Base-by-base conservation (phyloP, 2,329 filamentous ascomycete genomes). In the Colletotrichum lupini region DNA sequence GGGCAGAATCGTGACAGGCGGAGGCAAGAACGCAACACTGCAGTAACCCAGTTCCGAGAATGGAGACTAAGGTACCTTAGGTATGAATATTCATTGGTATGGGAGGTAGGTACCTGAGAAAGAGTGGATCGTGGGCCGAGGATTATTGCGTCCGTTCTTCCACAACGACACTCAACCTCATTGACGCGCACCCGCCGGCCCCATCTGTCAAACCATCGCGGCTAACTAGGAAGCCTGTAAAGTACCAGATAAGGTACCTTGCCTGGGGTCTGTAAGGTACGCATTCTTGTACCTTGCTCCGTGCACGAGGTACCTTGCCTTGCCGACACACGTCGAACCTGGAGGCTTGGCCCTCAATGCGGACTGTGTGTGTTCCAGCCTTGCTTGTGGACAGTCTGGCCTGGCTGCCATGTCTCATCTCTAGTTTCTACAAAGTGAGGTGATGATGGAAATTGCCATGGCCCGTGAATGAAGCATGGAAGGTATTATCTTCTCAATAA, bases 151-250 rank as follows among this genome's bases (percentile, higher is more conserved):
- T 69, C 70, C 66, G 55, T 32, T 52, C 30, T 65, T 56, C 37
- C 52, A 37, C 16, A 28, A 57, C 32, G 19, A 49, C 42, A n/a
- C 19, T 9, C 16, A 7, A 49, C 42, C 19, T 49, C 42, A 22
- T 49, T 49, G 42, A 49, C 42, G 42, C 42, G 42, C 42, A 49
- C 42, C 42, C 42, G 42, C 42, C 42, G 68, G 46, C 57, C 64
- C 62, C 68, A 70, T 67, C 68, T 67, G 62, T 70, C 68, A 70
- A 60, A 66, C 55, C 62, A 66, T 67, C 61, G 67, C 53, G 32
- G 26, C 26, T 63, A 49, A 49, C 9, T 19, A 49, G 42, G 19
- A 8, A 49, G 42, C 19, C 42, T 49, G 42, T 19, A n/a, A 49
- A 49, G 42, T 49, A 49, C 42, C 19, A 49, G 42, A 49, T n/a